Conservation (phyloP, 768 basidiomycete genomes). For the Naganishia kalamii region DNA sequence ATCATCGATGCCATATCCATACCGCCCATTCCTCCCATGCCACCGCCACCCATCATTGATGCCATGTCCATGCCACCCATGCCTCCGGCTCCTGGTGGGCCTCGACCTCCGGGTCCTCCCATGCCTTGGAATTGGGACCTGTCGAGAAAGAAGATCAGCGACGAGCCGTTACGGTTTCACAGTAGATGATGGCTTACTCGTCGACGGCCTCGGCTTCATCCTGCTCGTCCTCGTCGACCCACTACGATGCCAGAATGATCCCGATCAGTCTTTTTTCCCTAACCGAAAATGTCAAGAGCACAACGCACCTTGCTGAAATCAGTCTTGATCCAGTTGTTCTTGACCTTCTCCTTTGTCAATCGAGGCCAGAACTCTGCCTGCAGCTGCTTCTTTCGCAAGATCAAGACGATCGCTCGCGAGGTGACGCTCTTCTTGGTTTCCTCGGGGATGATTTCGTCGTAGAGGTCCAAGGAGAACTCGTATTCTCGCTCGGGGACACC, state of each 20-base stretch:
- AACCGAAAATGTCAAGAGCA: constrained; percentile 19
- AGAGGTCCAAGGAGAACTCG: constrained; percentile 70
- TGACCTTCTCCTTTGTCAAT: constrained; percentile 79
- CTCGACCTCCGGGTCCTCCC: constrained; percentile 34
- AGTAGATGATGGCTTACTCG: constrained; percentile 32
- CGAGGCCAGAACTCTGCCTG: constrained; percentile 84
- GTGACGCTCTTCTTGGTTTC: constrained; percentile 59
- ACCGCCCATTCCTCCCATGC: constrained; percentile 27
- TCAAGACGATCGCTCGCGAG: constrained; percentile 61
- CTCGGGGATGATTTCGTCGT: constrained; percentile 68
- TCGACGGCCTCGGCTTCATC: constrained; percentile 53
- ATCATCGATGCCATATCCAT: constrained; percentile 19
- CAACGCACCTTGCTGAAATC: constrained; percentile 64
- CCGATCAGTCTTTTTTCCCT: background rate
- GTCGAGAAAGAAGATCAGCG: background rate
- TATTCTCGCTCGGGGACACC: constrained; percentile 58
- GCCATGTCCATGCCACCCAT: constrained; percentile 25
- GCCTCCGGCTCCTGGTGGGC: constrained; percentile 13
- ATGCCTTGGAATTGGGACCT: constrained; percentile 28
- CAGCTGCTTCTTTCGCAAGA: constrained; percentile 73
- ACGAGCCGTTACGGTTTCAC: background rate
- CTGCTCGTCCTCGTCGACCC: constrained; percentile 97
- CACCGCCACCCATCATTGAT: background rate
- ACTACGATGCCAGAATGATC: constrained; percentile 45
- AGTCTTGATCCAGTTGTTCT: constrained; percentile 78